Evolutionary conservation across 2,329 filamentous ascomycete genomes (phyloP).

Genomic region (Fusarium albidum): DNA sequence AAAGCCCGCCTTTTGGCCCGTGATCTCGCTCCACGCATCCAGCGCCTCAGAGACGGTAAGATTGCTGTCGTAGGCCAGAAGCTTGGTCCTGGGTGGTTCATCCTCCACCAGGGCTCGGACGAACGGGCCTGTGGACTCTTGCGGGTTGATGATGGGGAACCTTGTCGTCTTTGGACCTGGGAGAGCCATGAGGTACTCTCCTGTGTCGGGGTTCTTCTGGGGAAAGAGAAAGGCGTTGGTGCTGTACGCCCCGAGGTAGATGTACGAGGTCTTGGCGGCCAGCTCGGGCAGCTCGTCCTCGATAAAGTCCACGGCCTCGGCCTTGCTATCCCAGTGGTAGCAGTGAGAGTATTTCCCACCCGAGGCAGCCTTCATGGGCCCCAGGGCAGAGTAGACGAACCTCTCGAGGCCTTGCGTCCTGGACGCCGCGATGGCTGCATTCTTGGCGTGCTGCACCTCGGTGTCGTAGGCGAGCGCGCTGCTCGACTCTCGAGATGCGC

Average conservation of each 20-base stretch:
- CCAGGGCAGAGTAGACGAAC: constrained; percentile 59
- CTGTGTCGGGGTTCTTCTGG: constrained; percentile 37
- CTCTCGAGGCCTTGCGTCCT: constrained; percentile 48
- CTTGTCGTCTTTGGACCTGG: constrained; percentile 35
- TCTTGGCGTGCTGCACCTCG: constrained; percentile 60
- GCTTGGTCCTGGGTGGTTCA: constrained; percentile 48
- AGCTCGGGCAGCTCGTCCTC: constrained; percentile 49
- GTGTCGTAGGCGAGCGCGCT: constrained; percentile 51
- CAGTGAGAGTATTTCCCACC: constrained; percentile 52
- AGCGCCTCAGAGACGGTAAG: constrained; percentile 45
- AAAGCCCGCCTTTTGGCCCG: constrained; percentile 46
- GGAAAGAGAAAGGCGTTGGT: constrained; percentile 35
- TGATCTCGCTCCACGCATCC: constrained; percentile 46
- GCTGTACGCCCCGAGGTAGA: constrained; percentile 37
- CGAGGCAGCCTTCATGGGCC: constrained; percentile 54
- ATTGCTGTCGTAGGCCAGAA: constrained; percentile 55
- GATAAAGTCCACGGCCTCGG: constrained; percentile 56
- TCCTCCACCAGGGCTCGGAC: constrained; percentile 53
- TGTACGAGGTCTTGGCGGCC: constrained; percentile 48
- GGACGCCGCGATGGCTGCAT: constrained; percentile 61
- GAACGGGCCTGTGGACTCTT: constrained; percentile 51
- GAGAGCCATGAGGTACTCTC: constrained; percentile 44
- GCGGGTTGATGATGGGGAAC: constrained; percentile 52
- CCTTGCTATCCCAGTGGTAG: constrained; percentile 60
- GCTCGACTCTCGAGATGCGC: constrained; percentile 44